phyloP scores from a whole-genome alignment of 176 grass and related monocot species.

The Zea mays region DNA sequence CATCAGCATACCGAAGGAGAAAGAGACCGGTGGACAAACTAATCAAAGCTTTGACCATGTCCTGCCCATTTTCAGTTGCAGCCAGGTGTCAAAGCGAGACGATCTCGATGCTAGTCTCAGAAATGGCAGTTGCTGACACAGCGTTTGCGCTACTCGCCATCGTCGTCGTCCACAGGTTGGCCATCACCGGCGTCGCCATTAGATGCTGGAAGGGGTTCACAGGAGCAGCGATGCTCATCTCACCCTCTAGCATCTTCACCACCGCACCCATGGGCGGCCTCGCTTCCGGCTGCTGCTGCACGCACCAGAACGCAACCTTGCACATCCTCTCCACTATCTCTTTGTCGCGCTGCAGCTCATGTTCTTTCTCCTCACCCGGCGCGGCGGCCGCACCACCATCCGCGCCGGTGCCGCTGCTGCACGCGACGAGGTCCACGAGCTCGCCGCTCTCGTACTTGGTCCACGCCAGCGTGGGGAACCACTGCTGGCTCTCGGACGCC shows the following conservation, averaged over 20 bases:
- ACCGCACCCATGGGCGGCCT: not conserved
- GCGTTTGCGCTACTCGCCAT: no score
- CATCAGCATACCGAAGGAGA: no score
- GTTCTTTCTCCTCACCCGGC: no score
- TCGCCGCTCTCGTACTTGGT: not conserved
- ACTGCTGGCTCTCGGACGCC: not conserved
- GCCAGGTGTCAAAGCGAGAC: no score
- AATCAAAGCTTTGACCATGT: no score
- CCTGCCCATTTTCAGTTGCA: no score
- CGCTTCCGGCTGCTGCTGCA: not conserved
- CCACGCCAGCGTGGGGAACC: conserved; percentile 37
- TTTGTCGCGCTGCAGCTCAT: no score
- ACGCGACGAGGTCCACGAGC: not conserved
- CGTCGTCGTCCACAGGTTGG: not conserved
- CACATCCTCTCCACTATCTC: not conserved
- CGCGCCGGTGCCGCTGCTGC: no score
- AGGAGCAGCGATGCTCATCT: not conserved
- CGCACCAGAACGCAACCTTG: not conserved
- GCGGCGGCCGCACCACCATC: no score
- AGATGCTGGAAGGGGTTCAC: conserved; percentile 20
- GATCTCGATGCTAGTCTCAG: no score
- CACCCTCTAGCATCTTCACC: not conserved
- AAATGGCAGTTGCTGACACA: no score
- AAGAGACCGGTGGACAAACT: no score
- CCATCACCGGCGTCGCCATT: not conserved